Conservation (phyloP, 208 protist species). For the Vickermania spadyakhi region DNA sequence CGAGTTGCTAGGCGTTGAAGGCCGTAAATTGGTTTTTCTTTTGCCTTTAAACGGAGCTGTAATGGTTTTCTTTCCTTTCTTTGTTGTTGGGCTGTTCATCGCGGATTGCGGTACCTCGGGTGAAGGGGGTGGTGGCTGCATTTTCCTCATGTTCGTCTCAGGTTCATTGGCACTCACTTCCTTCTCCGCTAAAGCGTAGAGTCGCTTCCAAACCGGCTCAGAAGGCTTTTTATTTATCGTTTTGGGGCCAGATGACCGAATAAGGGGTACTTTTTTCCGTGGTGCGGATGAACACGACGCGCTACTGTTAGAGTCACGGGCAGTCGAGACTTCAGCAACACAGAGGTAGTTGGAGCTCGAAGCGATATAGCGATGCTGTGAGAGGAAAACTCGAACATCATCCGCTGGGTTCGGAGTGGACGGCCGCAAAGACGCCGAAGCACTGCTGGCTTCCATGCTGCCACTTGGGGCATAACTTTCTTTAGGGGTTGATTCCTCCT, state of each 20-base stretch:
- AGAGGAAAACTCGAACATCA: conserved; percentile 1
- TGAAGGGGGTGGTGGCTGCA: background rate
- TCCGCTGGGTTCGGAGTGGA: background rate
- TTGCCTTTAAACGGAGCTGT: background rate
- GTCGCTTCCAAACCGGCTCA: background rate
- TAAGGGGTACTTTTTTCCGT: background rate
- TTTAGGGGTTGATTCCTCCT: too few species aligned
- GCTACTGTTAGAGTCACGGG: background rate
- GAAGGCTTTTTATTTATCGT: background rate
- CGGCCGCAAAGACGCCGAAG: background rate
- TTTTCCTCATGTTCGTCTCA: background rate
- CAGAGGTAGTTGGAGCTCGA: conserved; percentile 3
- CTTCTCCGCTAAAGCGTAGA: background rate
- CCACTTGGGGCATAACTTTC: background rate
- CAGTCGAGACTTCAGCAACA: background rate
- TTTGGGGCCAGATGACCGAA: background rate
- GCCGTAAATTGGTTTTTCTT: too few species aligned
- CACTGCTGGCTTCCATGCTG: background rate
- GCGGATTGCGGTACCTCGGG: background rate
- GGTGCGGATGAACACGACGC: background rate
- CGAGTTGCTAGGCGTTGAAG: too few species aligned
- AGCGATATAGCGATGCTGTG: conserved; percentile 3
- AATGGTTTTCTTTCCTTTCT: background rate
- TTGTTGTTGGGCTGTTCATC: background rate
- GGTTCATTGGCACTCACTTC: background rate